A percentile compares a stretch with the other conserved stretches of the same genome.
phyloP scores from a whole-genome alignment of 2,329 filamentous ascomycete genomes.

The Fusarium haematococcum region DNA sequence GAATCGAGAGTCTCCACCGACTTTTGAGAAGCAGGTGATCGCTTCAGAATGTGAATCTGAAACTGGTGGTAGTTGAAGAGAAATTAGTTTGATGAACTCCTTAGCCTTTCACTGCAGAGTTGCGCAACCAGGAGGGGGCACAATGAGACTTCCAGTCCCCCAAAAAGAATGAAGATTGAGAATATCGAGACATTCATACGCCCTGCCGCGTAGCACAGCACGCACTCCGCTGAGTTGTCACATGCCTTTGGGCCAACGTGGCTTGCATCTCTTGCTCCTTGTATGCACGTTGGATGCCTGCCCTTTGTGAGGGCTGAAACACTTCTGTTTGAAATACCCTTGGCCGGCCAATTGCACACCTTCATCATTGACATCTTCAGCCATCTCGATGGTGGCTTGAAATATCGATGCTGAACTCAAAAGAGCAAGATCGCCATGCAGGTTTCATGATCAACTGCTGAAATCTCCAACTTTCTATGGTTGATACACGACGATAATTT shows the following conservation, averaged over 20 bases:
- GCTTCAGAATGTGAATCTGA: neutral
- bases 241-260: neutral
- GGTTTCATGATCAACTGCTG: neutral
- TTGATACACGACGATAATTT: neutral
- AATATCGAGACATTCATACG: neutral
- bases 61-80: neutral
- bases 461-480: neutral
- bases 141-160: neutral
- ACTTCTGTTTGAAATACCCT: neutral
- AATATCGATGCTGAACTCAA: neutral
- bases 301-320: neutral
- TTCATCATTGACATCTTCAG: neutral
- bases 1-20: neutral
- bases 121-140: neutral
- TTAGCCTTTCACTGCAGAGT: neutral
- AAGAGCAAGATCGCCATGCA: neutral
- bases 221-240: neutral
- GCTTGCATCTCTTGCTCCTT: neutral
- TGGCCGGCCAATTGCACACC: neutral
- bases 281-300: neutral
- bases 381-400: neutral
- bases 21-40: neutral
- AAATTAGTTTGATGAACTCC: neutral
- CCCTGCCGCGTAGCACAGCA: neutral
- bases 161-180: neutral